Evolutionary conservation across 2,329 filamentous ascomycete genomes (phyloP), one percentile per base, ranked within the genome.

Genomic region (Venturia nashicola): DNA sequence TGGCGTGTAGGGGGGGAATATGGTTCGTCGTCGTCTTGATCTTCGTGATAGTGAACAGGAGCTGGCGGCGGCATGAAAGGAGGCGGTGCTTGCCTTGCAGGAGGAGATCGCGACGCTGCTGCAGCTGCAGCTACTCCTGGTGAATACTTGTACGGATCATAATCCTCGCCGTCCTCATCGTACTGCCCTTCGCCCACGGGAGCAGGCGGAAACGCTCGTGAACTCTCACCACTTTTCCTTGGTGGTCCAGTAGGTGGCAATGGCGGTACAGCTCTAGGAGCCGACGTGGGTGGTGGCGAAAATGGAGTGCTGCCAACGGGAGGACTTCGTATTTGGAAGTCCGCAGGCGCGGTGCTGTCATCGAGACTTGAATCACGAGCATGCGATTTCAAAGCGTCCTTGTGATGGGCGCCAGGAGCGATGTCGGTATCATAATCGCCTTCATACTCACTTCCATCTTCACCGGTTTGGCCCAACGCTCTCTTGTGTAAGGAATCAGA

Each of bases 351-450:
- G 3, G 83, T 83, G 48, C 79, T 83, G 46, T 81, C 85, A 66
- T 95, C 91, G 63, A 89, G 72, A 71, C 89, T 95, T 7, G 87
- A 84, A 57, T 93, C 90, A 63, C 88, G 84, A 8, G 82, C 84
- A 73, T 96, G 91, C 9, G 90, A 79, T 74, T 93, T 96, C 66
- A 97, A 76, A 0, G 93, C 92, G 76, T 96, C 93, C 75, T 96
- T 97, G 75, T 96, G 91, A 64, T 89, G 90, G n/a, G 85, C 91
- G 11, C 90, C 88, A n/a, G 92, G 90, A 1, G 89, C 92, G 72
- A 97, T 97, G 72, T 97, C 94, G 7, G 94, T 97, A 70, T 97
- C 94, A 72, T 97, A 97, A 72, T 97, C 94, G 7, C 93, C 94
- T 72, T 99, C 94, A 71, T 97, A 97, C 71, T 97, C 93, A 0